Evolutionary conservation across 2,329 filamentous ascomycete genomes (phyloP).

Genomic region (Lasiodiplodia gonubiensis): DNA sequence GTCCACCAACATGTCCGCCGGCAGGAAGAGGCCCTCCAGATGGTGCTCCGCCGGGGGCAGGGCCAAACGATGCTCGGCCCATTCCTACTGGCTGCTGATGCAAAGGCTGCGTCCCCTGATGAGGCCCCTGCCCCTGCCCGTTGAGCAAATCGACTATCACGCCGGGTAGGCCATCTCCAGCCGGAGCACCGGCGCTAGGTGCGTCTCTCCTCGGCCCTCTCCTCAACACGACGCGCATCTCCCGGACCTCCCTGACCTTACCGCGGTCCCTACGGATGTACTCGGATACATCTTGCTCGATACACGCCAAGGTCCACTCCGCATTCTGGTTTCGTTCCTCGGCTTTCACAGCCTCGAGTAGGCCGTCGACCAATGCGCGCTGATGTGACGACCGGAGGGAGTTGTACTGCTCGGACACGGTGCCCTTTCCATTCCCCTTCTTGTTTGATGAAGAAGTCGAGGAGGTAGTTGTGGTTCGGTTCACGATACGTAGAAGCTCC

Average conservation of each 20-base stretch:
- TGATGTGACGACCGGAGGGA: not conserved
- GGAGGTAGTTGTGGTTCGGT: not conserved
- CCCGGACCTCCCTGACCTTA: not conserved
- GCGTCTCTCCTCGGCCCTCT: not conserved
- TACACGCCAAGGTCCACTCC: slow-evolving; percentile 19
- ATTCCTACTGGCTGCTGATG: not conserved
- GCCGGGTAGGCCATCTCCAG: not conserved
- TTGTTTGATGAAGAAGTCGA: not conserved
- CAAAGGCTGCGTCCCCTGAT: not conserved
- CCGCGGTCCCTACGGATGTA: not conserved
- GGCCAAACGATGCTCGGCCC: not conserved
- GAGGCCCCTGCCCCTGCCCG: not conserved
- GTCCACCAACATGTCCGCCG: too few relatives aligned
- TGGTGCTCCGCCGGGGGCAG: not conserved
- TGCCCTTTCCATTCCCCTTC: not conserved
- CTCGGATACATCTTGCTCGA: slow-evolving; percentile 11
- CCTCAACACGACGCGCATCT: slow-evolving; percentile 24
- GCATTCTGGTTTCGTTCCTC: slow-evolving; percentile 1
- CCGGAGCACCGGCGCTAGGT: not conserved
- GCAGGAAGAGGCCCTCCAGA: not conserved
- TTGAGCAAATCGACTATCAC: not conserved
- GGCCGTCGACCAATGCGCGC: not conserved
- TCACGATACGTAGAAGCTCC: slow-evolving; percentile 8
- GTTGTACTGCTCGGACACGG: slow-evolving; percentile 21
- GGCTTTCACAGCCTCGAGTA: not conserved